Evolutionary conservation across 1,284 basidiomycete genomes (phyloP), one percentile per base, ranked within the genome.

Genomic region (Puccinia polysora): DNA sequence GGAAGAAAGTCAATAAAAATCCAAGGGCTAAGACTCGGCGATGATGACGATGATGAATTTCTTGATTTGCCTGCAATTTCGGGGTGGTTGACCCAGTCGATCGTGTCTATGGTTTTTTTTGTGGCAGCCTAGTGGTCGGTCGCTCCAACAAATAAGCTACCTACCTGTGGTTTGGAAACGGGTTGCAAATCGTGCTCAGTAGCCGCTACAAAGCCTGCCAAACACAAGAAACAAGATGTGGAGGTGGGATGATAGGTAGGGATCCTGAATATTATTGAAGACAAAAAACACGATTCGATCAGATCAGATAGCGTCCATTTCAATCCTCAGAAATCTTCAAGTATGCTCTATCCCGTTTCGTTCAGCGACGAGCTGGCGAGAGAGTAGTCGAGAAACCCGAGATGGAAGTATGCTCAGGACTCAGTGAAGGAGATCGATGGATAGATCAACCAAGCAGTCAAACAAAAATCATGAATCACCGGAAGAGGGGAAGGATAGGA

Each of bases 391-490:
- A 40, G 34, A 47, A 30, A 18, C 30, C 49, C 36, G 34, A 65
- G 62, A 34, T 49, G 36, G 38, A 30, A 52, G 62, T 65, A 30
- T 49, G 47, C 34, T 45, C 40, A 47, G 40, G 10, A n/a, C n/a
- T 10, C 10, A 45, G 45, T 34, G 45, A 53, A 30, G 36, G 43
- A 36, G n/a, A 52, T 50, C 30, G 30, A 52, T 65, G 62, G 45
- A 65, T 50, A 65, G 47, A 62, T 62, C 58, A 65, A 65, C 52
- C 62, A 65, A 65, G 32, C 62, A 52, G 38, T 52, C n/a, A 32
- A 65, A 47, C 32, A 43, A 28, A 52, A 65, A 65, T 65, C 49
- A 23, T 65, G 62, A 65, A 65, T 65, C 32, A 28, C 62, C 62
- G 62, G 62, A 52, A 65, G 62, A 65, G 28, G 40, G n/a, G n/a